Evolutionary conservation across 495 filamentous ascomycete species (phyloP), one percentile per base, ranked within the genome.

Genomic region (Aspergillus cavernicola): DNA sequence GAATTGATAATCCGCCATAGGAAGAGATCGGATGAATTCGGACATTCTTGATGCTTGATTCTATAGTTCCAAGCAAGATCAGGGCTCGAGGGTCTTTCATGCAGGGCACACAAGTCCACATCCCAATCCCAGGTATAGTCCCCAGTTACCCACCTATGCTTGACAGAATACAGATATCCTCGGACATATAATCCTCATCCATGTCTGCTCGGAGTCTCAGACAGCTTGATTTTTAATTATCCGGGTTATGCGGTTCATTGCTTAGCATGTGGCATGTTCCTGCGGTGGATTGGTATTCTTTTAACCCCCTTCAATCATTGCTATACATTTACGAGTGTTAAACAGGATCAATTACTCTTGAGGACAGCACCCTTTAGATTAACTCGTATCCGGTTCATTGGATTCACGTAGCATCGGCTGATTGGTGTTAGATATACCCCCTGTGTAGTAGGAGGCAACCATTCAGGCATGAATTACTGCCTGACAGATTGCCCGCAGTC

Each of bases 1-100:
- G n/a, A n/a, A n/a, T n/a, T n/a, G n/a, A n/a, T n/a, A n/a, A n/a
- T n/a, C n/a, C n/a, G n/a, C n/a, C n/a, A n/a, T n/a, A n/a, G 4
- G 24, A 9, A 28, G 24, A 28, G 4, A 9, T 28, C 24, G 24
- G 24, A 28, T 4, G 24, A 28, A 1, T 4, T 18, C 35, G n/a
- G 32, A 10, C 32, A 38, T 18, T 4, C 31, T 33, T n/a, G 4
- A 33, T 33, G 12, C 12, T 7, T n/a, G 12, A 33, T 18, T 37
- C 35, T 37, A 37, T 37, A 16, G 35, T 37, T 18, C 15, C 4
- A 41, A 24, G 20, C 19, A 29, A 15, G 19, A 12, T 3, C 15
- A 35, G 29, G 43, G 41, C 41, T n/a, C 24, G 39, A 41, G 39
- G 20, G 41, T 18, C 42, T 7, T 18, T 47, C 31, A 47, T 47